Percentiles rank a stretch among this genome's conserved stretches.
Conservation (phyloP, 768 basidiomycete genomes). For the Kwoniella mangroviensis region DNA sequence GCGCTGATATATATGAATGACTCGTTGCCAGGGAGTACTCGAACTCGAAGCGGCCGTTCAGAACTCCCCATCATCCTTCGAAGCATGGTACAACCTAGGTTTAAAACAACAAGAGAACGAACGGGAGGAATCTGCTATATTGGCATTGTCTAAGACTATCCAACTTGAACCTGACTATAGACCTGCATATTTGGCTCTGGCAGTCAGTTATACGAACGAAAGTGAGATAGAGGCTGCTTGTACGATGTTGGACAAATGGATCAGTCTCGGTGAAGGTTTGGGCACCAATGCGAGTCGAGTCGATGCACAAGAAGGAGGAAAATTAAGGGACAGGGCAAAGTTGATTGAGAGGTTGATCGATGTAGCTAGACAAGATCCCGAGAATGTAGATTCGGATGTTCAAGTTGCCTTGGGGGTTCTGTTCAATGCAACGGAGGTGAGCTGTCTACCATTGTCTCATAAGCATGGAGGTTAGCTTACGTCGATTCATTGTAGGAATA, state of each 20-base stretch:
- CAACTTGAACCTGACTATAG: constrained; percentile 75
- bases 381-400: constrained; percentile 84
- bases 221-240: constrained; percentile 73
- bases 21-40: constrained; percentile 69
- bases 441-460: constrained; percentile 24
- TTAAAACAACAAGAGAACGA: constrained; percentile 98
- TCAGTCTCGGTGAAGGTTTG: constrained; percentile 59
- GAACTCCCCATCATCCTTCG: constrained; percentile 69
- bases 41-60: constrained; percentile 90
- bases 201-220: constrained; percentile 90
- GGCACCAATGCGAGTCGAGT: constrained; percentile 59
- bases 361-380: constrained; percentile 70
- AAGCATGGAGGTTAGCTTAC: neutral
- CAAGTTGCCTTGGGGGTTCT: constrained; percentile 93
- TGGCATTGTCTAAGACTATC: constrained; percentile 78
- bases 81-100: constrained; percentile 88
- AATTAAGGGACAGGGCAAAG: constrained; percentile 39
- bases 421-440: constrained; percentile 87
- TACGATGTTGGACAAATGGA: constrained; percentile 84
- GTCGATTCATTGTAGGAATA: constrained; percentile 70
- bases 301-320: constrained; percentile 27
- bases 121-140: constrained; percentile 84
- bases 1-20: too few species aligned
- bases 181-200: constrained; percentile 82
- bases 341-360: constrained; percentile 78